Percentiles rank a stretch among this genome's conserved stretches.
Evolutionary conservation across 2,329 filamentous ascomycete species (phyloP).

Genomic region (Chaetomium strumarium): DNA sequence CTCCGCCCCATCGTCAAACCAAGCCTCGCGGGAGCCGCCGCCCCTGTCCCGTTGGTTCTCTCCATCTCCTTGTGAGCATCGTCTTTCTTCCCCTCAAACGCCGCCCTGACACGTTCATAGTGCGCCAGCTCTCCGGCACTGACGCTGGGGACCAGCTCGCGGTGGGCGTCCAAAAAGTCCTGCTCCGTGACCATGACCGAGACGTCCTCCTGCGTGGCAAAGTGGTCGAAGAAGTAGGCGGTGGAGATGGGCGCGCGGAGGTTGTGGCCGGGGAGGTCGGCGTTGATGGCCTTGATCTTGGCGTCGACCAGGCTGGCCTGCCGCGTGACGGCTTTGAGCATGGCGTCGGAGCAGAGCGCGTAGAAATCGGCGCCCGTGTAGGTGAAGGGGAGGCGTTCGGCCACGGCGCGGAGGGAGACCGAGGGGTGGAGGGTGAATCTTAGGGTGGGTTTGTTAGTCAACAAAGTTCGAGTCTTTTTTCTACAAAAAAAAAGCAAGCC

Average conservation of each 20-base stretch:
- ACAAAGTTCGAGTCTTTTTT: background rate
- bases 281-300: constrained; percentile 69
- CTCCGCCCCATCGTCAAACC: constrained; percentile 3
- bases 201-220: constrained; percentile 74
- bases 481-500: background rate
- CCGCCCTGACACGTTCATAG: constrained; percentile 75
- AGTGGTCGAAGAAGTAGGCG: constrained; percentile 93
- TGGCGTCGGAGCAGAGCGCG: constrained; percentile 92
- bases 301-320: constrained; percentile 78
- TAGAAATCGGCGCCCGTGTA: constrained; percentile 98
- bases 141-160: constrained; percentile 87
- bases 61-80: constrained; percentile 38
- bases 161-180: constrained; percentile 77
- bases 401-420: constrained; percentile 68
- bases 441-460: constrained; percentile 1
- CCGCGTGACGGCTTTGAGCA: constrained; percentile 96
- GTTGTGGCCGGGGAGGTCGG: constrained; percentile 21
- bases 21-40: constrained; percentile 19
- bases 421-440: constrained; percentile 81
- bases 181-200: constrained; percentile 82
- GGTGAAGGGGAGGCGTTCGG: constrained; percentile 78
- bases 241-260: constrained; percentile 58
- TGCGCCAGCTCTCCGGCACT: constrained; percentile 87
- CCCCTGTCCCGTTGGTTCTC: constrained; percentile 6
- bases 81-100: constrained; percentile 65